phyloP scores from a whole-genome alignment of 257 asterid species.

The Lycium ferocissimum region DNA sequence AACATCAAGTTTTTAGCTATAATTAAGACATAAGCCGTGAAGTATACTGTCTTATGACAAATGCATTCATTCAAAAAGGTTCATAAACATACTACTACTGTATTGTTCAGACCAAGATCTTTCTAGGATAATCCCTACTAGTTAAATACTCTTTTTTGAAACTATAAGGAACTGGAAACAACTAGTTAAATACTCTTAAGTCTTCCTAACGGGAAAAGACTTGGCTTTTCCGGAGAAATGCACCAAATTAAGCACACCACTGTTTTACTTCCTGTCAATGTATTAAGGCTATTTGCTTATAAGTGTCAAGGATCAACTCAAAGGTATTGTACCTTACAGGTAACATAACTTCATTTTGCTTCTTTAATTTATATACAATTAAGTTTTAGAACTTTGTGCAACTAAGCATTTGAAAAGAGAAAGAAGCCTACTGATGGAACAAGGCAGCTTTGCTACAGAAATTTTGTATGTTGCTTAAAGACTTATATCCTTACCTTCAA shows the following conservation, averaged over 20 bases:
- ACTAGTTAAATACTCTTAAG: background rate
- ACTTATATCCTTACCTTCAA: conserved; percentile 61
- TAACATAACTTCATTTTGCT: background rate
- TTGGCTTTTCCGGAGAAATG: background rate
- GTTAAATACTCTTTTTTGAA: background rate
- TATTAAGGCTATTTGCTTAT: background rate
- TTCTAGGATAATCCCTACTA: background rate
- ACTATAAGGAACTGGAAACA: too few species aligned
- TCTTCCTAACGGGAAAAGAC: background rate
- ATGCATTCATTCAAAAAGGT: background rate
- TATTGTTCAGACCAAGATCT: background rate
- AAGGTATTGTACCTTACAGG: background rate
- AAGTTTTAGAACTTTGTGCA: background rate
- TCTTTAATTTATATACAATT: background rate
- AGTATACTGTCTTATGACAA: background rate
- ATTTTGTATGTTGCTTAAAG: background rate
- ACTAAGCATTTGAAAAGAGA: conserved; percentile 17
- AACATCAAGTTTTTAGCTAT: background rate
- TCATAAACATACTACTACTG: background rate
- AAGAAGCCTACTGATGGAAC: conserved; percentile 2
- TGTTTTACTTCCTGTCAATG: background rate
- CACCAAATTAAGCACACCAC: background rate
- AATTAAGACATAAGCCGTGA: background rate
- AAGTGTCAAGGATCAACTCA: background rate
- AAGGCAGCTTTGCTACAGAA: background rate